Evolutionary conservation across 2,329 filamentous ascomycete genomes (phyloP).

Genomic region (Colletotrichum gigasporum): DNA sequence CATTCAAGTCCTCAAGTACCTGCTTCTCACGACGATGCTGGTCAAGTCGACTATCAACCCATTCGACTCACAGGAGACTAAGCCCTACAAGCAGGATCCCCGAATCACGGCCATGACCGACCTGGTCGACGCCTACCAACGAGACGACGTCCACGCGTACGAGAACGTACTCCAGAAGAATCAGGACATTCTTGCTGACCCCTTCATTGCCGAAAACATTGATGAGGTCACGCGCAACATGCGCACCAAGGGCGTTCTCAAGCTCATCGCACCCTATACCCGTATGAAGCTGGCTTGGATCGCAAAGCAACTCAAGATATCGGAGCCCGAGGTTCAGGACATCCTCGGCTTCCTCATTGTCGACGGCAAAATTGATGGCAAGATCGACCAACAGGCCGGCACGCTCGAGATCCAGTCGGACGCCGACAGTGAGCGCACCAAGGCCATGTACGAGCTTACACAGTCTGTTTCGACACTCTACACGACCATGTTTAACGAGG

Average conservation of each 20-base stretch:
- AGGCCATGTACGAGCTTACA: slow-evolving; percentile 78
- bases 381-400: slow-evolving; percentile 88
- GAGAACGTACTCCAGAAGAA: slow-evolving; percentile 88
- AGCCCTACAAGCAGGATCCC: slow-evolving; percentile 95
- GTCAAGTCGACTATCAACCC: slow-evolving; percentile 99
- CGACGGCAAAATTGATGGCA: slow-evolving; percentile 85
- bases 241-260: slow-evolving; percentile 94
- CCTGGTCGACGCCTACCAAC: slow-evolving; percentile 94
- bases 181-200: slow-evolving; percentile 87
- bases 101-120: slow-evolving; percentile 98
- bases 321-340: slow-evolving; percentile 87
- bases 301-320: slow-evolving; percentile 86
- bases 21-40: slow-evolving; percentile 96
- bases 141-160: slow-evolving; percentile 92
- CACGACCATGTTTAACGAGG: slow-evolving; percentile 77
- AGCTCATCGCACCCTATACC: slow-evolving; percentile 93
- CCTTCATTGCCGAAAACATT: slow-evolving; percentile 98
- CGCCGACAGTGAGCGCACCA: slow-evolving; percentile 78
- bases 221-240: slow-evolving; percentile 98
- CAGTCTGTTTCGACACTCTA: slow-evolving; percentile 76
- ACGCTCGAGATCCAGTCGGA: slow-evolving; percentile 82
- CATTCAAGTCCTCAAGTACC: slow-evolving; percentile 96
- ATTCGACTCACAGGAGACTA: slow-evolving; percentile 98
- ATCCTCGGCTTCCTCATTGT: slow-evolving; percentile 96
- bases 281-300: slow-evolving; percentile 91